A percentile compares a stretch with the other conserved stretches of the same genome.
Conservation (phyloP, 2,329 filamentous ascomycete genomes). For the Alternaria metachromatica region DNA sequence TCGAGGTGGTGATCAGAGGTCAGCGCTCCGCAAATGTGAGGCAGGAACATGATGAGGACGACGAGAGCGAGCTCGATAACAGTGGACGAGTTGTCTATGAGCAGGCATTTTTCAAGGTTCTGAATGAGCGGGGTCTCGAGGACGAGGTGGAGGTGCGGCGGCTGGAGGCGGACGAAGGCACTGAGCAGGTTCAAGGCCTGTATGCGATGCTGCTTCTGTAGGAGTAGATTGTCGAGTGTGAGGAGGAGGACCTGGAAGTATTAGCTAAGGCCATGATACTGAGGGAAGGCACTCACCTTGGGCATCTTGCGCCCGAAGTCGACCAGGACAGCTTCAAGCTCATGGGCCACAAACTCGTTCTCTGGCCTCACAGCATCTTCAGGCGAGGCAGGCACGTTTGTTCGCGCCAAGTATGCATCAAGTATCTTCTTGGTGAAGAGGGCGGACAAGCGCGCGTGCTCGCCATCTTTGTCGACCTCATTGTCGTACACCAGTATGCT, state of each 20-base stretch:
- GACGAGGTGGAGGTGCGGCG: constrained; percentile 79
- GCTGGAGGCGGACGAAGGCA: constrained; percentile 75
- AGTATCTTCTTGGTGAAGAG: constrained; percentile 63
- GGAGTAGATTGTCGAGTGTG: constrained; percentile 69
- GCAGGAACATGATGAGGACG: constrained; percentile 79
- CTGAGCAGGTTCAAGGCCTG: constrained; percentile 71
- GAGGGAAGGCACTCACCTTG: constrained; percentile 52
- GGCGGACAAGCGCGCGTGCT: constrained; percentile 53
- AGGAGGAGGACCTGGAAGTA: constrained; percentile 67
- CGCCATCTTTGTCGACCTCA: constrained; percentile 59
- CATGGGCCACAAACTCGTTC: constrained; percentile 55
- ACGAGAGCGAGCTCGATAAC: constrained; percentile 78
- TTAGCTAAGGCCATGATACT: constrained; percentile 11
- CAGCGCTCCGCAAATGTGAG: constrained; percentile 77
- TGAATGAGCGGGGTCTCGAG: constrained; percentile 74
- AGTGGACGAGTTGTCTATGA: constrained; percentile 78
- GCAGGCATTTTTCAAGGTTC: constrained; percentile 74
- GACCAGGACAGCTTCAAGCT: constrained; percentile 61
- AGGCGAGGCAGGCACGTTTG: constrained; percentile 46
- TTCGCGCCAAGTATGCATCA: constrained; percentile 53
- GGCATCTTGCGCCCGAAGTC: constrained; percentile 71
- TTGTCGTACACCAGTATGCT: constrained; percentile 69
- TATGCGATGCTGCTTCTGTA: constrained; percentile 68
- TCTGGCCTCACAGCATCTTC: constrained; percentile 51
- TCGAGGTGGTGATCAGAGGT: constrained; percentile 67